Evolutionary conservation across 768 basidiomycete species (phyloP).

Genomic region (Agaricus subrufescens): DNA sequence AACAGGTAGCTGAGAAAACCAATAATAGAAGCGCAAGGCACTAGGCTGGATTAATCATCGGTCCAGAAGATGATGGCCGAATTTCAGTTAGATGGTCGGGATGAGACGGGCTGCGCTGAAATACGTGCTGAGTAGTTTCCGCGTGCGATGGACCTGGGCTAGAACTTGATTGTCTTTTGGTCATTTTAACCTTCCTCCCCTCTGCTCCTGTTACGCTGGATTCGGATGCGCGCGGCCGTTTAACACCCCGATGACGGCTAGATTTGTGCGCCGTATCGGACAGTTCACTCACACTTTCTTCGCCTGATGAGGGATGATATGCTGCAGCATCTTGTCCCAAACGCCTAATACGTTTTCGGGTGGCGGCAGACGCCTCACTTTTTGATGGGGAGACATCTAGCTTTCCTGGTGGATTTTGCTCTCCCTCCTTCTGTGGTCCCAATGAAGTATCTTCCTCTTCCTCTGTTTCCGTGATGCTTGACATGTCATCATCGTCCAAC

Average conservation of each 20-base stretch:
- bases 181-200: conserved; percentile 29
- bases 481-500: background rate
- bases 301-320: conserved; percentile 30
- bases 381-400: background rate
- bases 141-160: background rate
- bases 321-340: conserved; percentile 12
- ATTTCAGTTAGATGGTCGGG: conserved; percentile 10
- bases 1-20: too few relatives aligned
- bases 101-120: conserved; percentile 13
- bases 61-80: conserved; percentile 1
- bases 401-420: background rate
- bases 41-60: background rate
- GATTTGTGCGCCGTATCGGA: conserved; percentile 16
- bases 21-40: background rate
- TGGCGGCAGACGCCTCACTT: background rate
- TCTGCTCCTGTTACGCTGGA: conserved; percentile 14
- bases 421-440: background rate
- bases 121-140: background rate
- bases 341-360: background rate
- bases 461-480: conserved; percentile 3
- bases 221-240: conserved; percentile 30
- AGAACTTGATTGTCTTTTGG: conserved; percentile 19
- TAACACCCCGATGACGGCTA: conserved; percentile 26
- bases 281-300: conserved; percentile 21
- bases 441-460: background rate